Conservation (phyloP, 495 filamentous ascomycete species). For the Delitschia confertaspora region DNA sequence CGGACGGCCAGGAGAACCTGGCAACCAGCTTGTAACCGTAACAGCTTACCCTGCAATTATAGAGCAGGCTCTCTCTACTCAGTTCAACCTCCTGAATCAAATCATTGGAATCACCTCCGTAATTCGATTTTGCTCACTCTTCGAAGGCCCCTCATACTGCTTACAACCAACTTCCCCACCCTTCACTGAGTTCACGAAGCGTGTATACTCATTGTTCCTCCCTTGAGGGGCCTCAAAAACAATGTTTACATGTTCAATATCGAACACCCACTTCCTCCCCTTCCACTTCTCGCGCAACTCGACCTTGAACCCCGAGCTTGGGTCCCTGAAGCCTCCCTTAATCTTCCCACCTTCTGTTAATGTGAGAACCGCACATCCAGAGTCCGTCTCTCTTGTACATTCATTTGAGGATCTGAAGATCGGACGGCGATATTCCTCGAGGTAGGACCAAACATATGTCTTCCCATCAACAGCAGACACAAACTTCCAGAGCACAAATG, state of each 20-base stretch:
- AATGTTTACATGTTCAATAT: not conserved
- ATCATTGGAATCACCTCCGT: no score
- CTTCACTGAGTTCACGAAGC: not conserved
- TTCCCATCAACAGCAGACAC: not conserved
- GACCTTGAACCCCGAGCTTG: not conserved
- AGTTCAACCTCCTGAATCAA: no score
- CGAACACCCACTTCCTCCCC: not conserved
- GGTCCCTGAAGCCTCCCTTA: not conserved
- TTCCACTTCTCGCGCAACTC: conserved; percentile 1
- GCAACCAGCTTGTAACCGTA: no score
- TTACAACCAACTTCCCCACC: not conserved
- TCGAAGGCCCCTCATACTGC: not conserved
- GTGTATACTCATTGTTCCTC: not conserved
- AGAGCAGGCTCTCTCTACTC: no score
- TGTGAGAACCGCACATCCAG: no score
- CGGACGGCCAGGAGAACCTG: no score
- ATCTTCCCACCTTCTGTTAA: no score
- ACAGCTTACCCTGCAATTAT: no score
- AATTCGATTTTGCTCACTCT: conserved; percentile 1
- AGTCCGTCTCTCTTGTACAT: no score
- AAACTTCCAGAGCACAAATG: not conserved
- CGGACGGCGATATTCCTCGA: no score
- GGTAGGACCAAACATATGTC: not conserved
- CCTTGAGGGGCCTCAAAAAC: not conserved
- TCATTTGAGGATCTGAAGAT: no score